Base-by-base conservation (phyloP, 306 rosid species). In the Canavalia ensiformis region DNA sequence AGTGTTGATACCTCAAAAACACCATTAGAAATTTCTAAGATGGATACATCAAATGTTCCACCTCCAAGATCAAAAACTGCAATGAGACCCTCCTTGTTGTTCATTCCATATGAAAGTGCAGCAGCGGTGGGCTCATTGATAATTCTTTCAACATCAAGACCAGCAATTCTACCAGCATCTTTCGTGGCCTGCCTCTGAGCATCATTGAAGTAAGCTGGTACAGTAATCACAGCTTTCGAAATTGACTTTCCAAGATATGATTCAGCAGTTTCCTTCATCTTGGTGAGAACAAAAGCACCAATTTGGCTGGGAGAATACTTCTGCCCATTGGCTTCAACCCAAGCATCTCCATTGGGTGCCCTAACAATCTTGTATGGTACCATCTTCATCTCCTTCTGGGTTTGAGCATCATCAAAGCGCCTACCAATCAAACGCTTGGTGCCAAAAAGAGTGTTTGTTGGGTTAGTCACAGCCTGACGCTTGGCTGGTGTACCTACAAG, bases 41-140 rank as follows among this genome's bases (percentile, higher is more conserved):
- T 91, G 82, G 97, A 93, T 47, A 93, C 97, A 86, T 93, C 97
- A 67, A 93, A 93, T 7, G 97, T 93, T 82, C 97, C 96, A 88
- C 96, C 97, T 37, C 97, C 97, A 68, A 93, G 97, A 84, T 93
- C 97, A 79, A 93, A 93, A 25, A 93, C 97, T 7, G 97, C 97
- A 62, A 93, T 93, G 9, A 91, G 85, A 12, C 97, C 97, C 85
- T 93, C 97, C 82, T 93, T 93, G 74, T 91, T 93, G 90, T 93
- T 93, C 97, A 93, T 93, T 55, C 96, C 97, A 68, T 93, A 93
- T 8, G 97, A 93, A 59, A 93, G 94, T 30, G 97, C 97, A 63
- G 97, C 97, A 31, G 97, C 97, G 50, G 97, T 93, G 3, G 97
- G 97, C 73, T 93, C 97, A 31, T 93, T 93, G 68, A 93, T 93